phyloP scores from a whole-genome alignment of 192 early-diverging fungal species.

The Coemansia asiatica region DNA sequence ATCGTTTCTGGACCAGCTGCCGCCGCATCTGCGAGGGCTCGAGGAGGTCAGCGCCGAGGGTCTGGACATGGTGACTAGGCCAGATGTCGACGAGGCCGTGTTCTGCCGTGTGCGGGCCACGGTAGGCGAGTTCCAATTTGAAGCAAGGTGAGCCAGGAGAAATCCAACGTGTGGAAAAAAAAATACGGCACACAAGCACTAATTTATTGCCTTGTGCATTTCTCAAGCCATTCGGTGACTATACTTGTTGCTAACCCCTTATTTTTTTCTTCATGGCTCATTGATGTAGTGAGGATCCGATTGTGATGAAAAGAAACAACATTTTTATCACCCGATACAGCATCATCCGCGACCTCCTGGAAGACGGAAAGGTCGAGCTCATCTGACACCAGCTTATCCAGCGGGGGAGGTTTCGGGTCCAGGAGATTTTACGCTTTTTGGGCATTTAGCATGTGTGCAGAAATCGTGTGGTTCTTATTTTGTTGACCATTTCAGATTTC shows the following conservation, averaged over 20 bases:
- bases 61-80: conserved; percentile 43
- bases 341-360: conserved; percentile 43
- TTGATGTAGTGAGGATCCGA: conserved; percentile 45
- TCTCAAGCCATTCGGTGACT: background rate
- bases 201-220: background rate
- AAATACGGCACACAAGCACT: too few species aligned
- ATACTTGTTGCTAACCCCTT: background rate
- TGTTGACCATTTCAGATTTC: too few species aligned
- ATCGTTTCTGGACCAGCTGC: conserved; percentile 54
- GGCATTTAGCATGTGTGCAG: too few species aligned
- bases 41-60: conserved; percentile 36
- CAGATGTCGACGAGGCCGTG: conserved; percentile 46
- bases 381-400: conserved; percentile 32
- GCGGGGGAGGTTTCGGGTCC: too few species aligned
- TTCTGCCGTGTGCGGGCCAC: conserved; percentile 45
- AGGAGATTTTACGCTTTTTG: too few species aligned
- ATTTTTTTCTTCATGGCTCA: too few species aligned
- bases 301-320: conserved; percentile 50
- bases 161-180: too few species aligned
- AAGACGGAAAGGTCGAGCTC: conserved; percentile 49
- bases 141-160: conserved; percentile 23
- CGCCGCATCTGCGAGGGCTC: conserved; percentile 40
- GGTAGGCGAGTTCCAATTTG: conserved; percentile 55
- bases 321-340: conserved; percentile 55
- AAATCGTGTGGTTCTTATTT: too few species aligned